Percentiles rank a stretch among this genome's conserved stretches.
These are phyloP conservation scores for Neolentinus lepideus DNA, from an alignment of 1,284 basidiomycete species.

Conservation along the genomic window DNA sequence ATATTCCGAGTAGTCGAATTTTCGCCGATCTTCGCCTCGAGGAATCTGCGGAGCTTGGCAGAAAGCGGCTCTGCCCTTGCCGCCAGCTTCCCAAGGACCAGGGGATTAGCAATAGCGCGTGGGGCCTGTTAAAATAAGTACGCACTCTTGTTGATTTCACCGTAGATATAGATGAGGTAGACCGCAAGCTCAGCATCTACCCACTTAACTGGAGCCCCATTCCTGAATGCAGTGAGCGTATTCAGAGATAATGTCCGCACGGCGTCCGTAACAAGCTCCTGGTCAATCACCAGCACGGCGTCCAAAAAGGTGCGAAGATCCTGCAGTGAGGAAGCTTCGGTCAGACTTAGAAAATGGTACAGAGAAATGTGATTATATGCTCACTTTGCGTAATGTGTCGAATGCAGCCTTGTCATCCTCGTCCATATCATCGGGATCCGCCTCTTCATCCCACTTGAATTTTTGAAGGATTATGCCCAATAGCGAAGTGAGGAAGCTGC, in stretches of 20 bases:
- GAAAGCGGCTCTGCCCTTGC: constrained; percentile 72
- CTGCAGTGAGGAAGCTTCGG: constrained; percentile 27
- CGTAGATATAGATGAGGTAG: constrained; percentile 90
- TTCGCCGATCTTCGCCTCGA: constrained; percentile 48
- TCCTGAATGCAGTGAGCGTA: constrained; percentile 65
- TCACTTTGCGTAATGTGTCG: constrained; percentile 78
- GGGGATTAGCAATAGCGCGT: not conserved
- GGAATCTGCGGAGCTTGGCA: constrained; percentile 60
- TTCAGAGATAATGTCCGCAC: constrained; percentile 66
- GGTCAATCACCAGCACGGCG: constrained; percentile 76
- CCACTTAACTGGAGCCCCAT: constrained; percentile 71
- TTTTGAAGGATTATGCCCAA: constrained; percentile 81
- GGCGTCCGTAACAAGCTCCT: constrained; percentile 69
- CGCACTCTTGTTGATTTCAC: constrained; percentile 81
- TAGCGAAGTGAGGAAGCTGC: constrained; percentile 75
- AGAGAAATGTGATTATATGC: constrained; percentile 6
- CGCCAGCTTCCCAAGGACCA: constrained; percentile 37
- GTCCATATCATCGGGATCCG: constrained; percentile 78
- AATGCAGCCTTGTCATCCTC: constrained; percentile 88
- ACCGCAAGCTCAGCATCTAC: constrained; percentile 91
- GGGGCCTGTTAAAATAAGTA: not conserved
- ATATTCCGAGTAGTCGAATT: constrained; percentile 76
- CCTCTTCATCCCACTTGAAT: constrained; percentile 87
- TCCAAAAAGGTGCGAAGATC: constrained; percentile 82
- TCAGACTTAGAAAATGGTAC: constrained; percentile 2